Evolutionary conservation across 768 basidiomycete genomes (phyloP).

Genomic region (Rhodosporidiobolus odoratus): DNA sequence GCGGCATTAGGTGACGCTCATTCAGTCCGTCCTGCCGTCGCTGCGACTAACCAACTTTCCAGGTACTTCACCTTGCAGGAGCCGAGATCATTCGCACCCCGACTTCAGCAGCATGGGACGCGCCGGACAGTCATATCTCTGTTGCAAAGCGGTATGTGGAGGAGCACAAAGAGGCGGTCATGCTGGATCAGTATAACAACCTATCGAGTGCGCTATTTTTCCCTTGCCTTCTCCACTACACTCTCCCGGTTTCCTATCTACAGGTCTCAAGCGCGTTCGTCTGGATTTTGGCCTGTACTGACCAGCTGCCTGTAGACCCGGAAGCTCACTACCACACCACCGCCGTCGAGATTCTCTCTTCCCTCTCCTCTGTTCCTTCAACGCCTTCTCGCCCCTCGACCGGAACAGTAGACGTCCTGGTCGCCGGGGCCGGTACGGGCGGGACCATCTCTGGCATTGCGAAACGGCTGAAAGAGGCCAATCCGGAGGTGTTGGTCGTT

Average conservation of each 20-base stretch:
- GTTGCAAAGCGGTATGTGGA: slow-evolving; percentile 71
- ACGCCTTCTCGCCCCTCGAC: slow-evolving; percentile 56
- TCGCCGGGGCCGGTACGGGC: slow-evolving; percentile 88
- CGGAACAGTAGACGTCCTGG: slow-evolving; percentile 67
- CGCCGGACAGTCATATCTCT: slow-evolving; percentile 89
- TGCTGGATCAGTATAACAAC: slow-evolving; percentile 75
- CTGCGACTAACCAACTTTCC: too few relatives aligned
- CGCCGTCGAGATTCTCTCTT: slow-evolving; percentile 83
- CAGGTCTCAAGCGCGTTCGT: too few relatives aligned
- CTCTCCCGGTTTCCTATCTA: too few relatives aligned
- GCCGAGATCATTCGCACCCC: slow-evolving; percentile 94
- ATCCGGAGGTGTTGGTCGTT: slow-evolving; percentile 66
- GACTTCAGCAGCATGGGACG: slow-evolving; percentile 78
- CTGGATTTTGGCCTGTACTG: too few relatives aligned
- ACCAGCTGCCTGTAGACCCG: slow-evolving; percentile 30
- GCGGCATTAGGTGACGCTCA: slow-evolving; percentile 72
- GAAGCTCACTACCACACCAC: slow-evolving; percentile 81
- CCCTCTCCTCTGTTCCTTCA: slow-evolving; percentile 79
- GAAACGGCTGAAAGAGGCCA: slow-evolving; percentile 75
- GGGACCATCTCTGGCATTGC: slow-evolving; percentile 89
- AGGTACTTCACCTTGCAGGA: slow-evolving; percentile 45
- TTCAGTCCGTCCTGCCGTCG: too few relatives aligned
- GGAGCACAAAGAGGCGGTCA: slow-evolving; percentile 76
- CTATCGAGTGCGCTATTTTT: slow-evolving; percentile 64
- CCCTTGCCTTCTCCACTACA: background rate